Base-by-base conservation (phyloP, 148 eudicot genomes). In the Pouteria glomerata region DNA sequence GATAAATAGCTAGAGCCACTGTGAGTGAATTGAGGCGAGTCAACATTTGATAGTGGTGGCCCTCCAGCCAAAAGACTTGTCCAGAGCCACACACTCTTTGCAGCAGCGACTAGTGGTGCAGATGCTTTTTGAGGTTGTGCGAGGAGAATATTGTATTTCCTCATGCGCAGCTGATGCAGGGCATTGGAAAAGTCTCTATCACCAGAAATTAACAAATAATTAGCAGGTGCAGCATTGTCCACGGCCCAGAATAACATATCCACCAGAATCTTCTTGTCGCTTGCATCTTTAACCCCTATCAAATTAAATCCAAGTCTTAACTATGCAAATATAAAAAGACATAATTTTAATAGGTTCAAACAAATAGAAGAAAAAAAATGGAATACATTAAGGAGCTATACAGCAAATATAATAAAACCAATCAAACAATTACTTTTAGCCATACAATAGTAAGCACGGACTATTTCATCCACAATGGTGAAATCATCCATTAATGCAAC, bases 161-260 rank as follows among this genome's bases (percentile, higher is more conserved):
- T 82, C 97, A 94, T 88, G 19, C 97, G 84, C 57, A 94, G 69
- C 69, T 89, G 98, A 82, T 94, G 98, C 30, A 94, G 85, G 41
- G 96, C 44, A 79, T 94, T 87, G 3, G 98, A 85, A 70, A 94
- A 94, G 78, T 94, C 98, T 23, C 98, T 81, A 75, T 94, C 98
- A 16, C 98, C 97, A 44, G 98, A 94, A 35, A 94, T 94, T 75
- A 94, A 80, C 47, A 94, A 72, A 79, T 87, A 94, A 75, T 86
- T 94, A 19, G 85, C 93, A 35, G 98, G 98, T 42, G 98, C 96
- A 68, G 96, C 85, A 75, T 89, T 94, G 68, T 94, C 98, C 16
- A 94, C 96, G 0, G 98, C 98, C 98, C 98, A 94, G 65, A 94
- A 91, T 61, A 94, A 76, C 98, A 94, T 94, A 68, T 94, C 98